Conservation (phyloP, 2,329 filamentous ascomycete species). For the Fusarium pseudonygamai region DNA sequence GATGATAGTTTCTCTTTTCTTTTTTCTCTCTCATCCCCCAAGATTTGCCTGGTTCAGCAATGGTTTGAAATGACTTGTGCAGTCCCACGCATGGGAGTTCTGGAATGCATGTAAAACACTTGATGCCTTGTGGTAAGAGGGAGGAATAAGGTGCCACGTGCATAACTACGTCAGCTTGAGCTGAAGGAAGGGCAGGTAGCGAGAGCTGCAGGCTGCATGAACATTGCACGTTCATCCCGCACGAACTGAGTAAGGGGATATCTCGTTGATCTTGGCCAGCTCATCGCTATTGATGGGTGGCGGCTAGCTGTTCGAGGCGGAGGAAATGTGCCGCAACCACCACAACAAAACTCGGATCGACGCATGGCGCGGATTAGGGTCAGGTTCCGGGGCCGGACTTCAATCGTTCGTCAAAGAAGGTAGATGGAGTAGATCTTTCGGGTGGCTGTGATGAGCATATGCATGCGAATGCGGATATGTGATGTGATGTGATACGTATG, state of each 20-base stretch:
- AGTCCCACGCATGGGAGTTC: background rate
- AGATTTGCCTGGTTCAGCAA: slow-evolving; percentile 1
- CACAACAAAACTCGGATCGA: slow-evolving; percentile 36
- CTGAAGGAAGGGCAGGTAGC: slow-evolving; percentile 4
- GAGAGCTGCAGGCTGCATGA: slow-evolving; percentile 20
- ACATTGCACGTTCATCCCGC: background rate
- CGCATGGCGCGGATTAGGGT: slow-evolving; percentile 26
- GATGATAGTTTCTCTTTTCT: background rate
- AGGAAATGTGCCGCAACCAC: slow-evolving; percentile 29
- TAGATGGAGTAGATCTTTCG: slow-evolving; percentile 27
- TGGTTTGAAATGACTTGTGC: background rate
- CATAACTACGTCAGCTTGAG: slow-evolving; percentile 17
- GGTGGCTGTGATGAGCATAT: slow-evolving; percentile 39
- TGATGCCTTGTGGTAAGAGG: background rate
- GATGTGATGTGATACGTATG: slow-evolving; percentile 32
- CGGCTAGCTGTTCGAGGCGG: background rate
- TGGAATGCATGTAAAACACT: background rate
- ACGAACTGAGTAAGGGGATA: background rate
- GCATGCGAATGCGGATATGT: slow-evolving; percentile 35
- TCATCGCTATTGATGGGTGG: background rate
- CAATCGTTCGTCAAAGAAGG: slow-evolving; percentile 21
- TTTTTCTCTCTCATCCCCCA: background rate
- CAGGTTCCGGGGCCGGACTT: slow-evolving; percentile 10
- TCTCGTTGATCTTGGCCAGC: background rate
- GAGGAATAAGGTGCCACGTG: background rate